A percentile compares a stretch with the other conserved stretches of the same genome.
Conservation (phyloP, 2,329 filamentous ascomycete genomes). For the Ophiostoma montium region DNA sequence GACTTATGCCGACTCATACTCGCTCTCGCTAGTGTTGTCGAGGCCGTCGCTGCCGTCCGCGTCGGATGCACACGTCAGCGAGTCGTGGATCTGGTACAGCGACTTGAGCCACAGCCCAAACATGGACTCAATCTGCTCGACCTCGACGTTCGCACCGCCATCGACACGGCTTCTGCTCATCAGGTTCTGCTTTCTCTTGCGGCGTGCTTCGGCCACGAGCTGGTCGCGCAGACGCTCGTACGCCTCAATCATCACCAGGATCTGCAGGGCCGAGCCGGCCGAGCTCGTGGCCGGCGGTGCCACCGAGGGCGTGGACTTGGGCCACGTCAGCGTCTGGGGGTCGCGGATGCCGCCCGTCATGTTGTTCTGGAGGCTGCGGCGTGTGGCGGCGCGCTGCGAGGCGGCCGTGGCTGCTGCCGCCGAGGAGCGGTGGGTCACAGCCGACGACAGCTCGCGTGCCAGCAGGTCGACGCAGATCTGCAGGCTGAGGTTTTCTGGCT, state of each 20-base stretch:
- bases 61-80: constrained; percentile 18
- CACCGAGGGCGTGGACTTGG: constrained; percentile 8
- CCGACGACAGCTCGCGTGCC: constrained; percentile 33
- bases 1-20: constrained; percentile 18
- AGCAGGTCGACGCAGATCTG: constrained; percentile 38
- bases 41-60: constrained; percentile 11
- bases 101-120: constrained; percentile 38
- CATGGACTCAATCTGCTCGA: constrained; percentile 24
- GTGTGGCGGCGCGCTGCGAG: constrained; percentile 3
- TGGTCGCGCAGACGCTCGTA: constrained; percentile 39
- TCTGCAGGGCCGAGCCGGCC: constrained; percentile 32
- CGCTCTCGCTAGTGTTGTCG: constrained; percentile 18
- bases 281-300: constrained; percentile 9
- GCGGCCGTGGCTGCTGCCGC: not conserved
- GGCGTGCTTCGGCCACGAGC: constrained; percentile 19
- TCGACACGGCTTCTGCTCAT: no score
- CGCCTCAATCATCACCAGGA: constrained; percentile 45
- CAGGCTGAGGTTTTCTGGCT: constrained; percentile 27
- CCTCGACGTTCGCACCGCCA: constrained; percentile 15
- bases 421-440: constrained; percentile 16
- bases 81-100: constrained; percentile 32
- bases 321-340: not conserved
- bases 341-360: not conserved
- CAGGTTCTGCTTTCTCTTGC: constrained; percentile 5
- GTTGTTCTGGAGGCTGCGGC: constrained; percentile 1